A percentile compares a stretch with the other conserved stretches of the same genome.
phyloP scores from a whole-genome alignment of 2,329 filamentous ascomycete genomes.

The Colletotrichum sp. region DNA sequence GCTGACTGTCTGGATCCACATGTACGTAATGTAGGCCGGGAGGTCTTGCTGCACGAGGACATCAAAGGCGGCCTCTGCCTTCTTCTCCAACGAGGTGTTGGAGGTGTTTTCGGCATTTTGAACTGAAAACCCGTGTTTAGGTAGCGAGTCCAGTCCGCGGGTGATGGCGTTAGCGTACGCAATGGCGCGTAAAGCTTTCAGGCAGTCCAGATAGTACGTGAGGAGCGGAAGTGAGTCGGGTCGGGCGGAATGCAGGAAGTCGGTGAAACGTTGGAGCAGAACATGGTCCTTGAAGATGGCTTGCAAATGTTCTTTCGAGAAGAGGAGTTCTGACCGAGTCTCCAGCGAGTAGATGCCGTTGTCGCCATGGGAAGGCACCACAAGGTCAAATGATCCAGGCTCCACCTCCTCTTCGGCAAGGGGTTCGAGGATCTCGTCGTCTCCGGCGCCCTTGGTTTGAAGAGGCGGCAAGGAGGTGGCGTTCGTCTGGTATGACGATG shows the following conservation, averaged over 20 bases:
- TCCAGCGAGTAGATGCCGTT: slow-evolving; percentile 58
- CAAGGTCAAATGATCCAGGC: slow-evolving; percentile 41
- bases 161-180: slow-evolving; percentile 74
- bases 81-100: slow-evolving; percentile 65
- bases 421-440: slow-evolving; percentile 38
- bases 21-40: slow-evolving; percentile 73
- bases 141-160: slow-evolving; percentile 61
- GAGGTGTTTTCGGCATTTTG: slow-evolving; percentile 54
- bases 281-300: slow-evolving; percentile 69
- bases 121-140: slow-evolving; percentile 60
- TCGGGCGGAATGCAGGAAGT: slow-evolving; percentile 65
- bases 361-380: slow-evolving; percentile 26
- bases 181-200: slow-evolving; percentile 75
- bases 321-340: slow-evolving; percentile 66
- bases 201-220: slow-evolving; percentile 73
- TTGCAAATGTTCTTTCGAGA: slow-evolving; percentile 69
- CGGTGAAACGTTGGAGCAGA: slow-evolving; percentile 69
- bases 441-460: slow-evolving; percentile 25
- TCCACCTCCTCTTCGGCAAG: slow-evolving; percentile 40
- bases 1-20: slow-evolving; percentile 73
- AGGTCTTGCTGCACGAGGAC: slow-evolving; percentile 70
- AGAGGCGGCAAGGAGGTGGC: slow-evolving; percentile 24
- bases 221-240: slow-evolving; percentile 69
- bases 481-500: slow-evolving; percentile 32
- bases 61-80: slow-evolving; percentile 69